Evolutionary conservation across 345 rosid genomes (phyloP).

Genomic region (Eucalyptus rudis): DNA sequence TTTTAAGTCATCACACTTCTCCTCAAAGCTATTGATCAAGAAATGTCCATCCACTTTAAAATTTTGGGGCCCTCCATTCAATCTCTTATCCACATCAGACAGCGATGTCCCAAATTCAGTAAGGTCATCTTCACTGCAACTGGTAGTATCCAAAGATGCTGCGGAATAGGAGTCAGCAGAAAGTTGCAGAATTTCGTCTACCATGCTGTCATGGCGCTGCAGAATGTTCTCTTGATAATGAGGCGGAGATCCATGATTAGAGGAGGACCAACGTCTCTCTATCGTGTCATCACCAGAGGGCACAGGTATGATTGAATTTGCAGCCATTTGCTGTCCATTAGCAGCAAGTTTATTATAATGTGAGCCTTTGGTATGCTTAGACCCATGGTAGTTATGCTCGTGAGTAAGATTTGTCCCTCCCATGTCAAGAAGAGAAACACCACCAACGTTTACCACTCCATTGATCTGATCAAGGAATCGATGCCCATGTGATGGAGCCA

Average conservation of each 20-base stretch:
- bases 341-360: conserved; percentile 3
- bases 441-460: conserved; percentile 6
- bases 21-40: background rate
- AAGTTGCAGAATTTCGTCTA: conserved; percentile 89
- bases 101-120: conserved; percentile 24
- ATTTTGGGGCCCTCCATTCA: conserved; percentile 11
- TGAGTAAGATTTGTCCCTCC: conserved; percentile 14
- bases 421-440: conserved; percentile 9
- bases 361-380: conserved; percentile 2
- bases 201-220: conserved; percentile 74
- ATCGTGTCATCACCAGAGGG: conserved; percentile 26
- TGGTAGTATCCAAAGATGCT: conserved; percentile 75
- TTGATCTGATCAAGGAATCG: conserved; percentile 1
- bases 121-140: conserved; percentile 64
- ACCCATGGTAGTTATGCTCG: conserved; percentile 5
- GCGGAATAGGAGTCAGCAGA: conserved; percentile 82
- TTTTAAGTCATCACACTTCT: conserved; percentile 1
- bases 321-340: conserved; percentile 15
- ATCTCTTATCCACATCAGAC: conserved; percentile 20
- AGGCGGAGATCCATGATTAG: conserved; percentile 66
- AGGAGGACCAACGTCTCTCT: conserved; percentile 32
- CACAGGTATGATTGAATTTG: conserved; percentile 19
- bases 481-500: conserved; percentile 11
- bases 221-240: conserved; percentile 77
- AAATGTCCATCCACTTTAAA: conserved; percentile 2